phyloP scores from a whole-genome alignment of 2,329 filamentous ascomycete genomes.

The Microsporum ferrugineum region DNA sequence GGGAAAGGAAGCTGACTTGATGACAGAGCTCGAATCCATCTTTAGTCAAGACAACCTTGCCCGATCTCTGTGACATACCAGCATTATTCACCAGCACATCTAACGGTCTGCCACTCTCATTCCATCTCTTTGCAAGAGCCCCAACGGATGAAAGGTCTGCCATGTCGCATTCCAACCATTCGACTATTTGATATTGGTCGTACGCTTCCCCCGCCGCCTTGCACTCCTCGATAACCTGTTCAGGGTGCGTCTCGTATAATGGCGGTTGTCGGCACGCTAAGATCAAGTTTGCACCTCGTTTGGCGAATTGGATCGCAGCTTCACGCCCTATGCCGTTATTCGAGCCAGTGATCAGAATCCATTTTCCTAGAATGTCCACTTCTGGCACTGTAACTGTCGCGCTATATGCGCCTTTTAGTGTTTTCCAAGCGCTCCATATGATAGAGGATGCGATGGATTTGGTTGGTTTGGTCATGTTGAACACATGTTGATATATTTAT shows the following conservation, averaged over 20 bases:
- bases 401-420: too few relatives aligned
- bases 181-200: background rate
- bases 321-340: background rate
- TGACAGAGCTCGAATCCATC: background rate
- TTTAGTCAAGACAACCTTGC: background rate
- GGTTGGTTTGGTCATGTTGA: too few relatives aligned
- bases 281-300: background rate
- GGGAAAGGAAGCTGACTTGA: background rate
- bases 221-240: background rate
- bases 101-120: background rate
- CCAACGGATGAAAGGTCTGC: background rate
- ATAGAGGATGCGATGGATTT: too few relatives aligned
- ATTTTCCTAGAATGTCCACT: too few relatives aligned
- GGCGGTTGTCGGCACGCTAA: background rate
- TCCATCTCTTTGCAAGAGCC: background rate
- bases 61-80: background rate
- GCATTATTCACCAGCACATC: background rate
- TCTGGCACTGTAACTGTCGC: too few relatives aligned
- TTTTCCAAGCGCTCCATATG: too few relatives aligned
- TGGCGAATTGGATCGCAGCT: background rate
- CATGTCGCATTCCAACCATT: background rate
- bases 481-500: too few relatives aligned
- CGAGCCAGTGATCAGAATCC: background rate
- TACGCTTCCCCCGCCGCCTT: background rate
- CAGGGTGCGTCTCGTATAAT: background rate